Evolutionary conservation across 441 rosid species (phyloP).

Genomic region (Arabidopsis lyrata): DNA sequence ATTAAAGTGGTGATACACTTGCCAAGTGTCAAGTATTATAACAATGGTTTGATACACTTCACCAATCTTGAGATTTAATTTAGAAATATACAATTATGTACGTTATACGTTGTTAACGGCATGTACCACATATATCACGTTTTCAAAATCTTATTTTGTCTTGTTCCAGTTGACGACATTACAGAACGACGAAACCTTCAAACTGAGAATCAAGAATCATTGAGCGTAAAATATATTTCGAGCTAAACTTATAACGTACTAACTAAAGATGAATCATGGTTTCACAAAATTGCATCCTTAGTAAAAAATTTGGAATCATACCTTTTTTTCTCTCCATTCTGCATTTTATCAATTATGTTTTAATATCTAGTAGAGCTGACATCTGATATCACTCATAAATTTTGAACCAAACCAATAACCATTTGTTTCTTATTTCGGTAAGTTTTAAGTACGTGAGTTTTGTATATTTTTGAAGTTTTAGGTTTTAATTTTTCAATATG

Average conservation of each 20-base stretch:
- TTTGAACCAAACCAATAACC: too few relatives aligned
- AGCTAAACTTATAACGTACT: neutral
- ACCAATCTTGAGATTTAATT: neutral
- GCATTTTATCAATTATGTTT: neutral
- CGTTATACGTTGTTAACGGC: constrained; percentile 17
- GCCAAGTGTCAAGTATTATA: constrained; percentile 20
- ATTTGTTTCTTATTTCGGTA: neutral
- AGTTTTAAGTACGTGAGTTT: neutral
- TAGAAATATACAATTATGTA: neutral
- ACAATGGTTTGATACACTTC: neutral
- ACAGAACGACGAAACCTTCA: neutral
- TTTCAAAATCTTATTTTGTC: neutral
- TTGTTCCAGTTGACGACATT: constrained; percentile 5
- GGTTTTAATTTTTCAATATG: neutral
- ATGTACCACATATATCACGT: constrained; percentile 15
- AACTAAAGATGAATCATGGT: neutral
- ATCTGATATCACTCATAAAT: neutral
- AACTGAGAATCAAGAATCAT: neutral
- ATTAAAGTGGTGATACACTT: neutral
- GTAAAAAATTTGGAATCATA: neutral
- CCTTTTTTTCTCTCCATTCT: neutral
- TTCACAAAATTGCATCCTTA: neutral
- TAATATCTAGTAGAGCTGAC: neutral
- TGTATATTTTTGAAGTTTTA: neutral
- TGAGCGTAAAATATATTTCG: neutral